These are phyloP conservation scores for Leishmania mexicana DNA, from an alignment of 208 protist genomes.

Conservation along the genomic window DNA sequence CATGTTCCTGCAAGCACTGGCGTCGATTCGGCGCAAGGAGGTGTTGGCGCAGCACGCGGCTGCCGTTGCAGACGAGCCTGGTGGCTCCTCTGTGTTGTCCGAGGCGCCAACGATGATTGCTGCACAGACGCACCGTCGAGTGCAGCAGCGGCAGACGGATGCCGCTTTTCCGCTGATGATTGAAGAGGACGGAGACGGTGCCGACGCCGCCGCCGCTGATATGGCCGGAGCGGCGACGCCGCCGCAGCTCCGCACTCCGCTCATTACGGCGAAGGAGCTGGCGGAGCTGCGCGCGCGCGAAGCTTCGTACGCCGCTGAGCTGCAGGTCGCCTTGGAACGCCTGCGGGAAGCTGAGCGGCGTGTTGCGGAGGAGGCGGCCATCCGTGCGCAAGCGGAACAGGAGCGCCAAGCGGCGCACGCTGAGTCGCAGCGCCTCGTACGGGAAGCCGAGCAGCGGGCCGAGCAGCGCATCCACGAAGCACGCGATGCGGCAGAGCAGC, in stretches of 20 bases:
- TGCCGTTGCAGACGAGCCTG: neutral
- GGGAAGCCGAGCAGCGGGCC: conserved; percentile 48
- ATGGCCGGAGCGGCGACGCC: neutral
- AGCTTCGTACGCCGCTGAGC: conserved; percentile 35
- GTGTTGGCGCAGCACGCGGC: conserved; percentile 10
- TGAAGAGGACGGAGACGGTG: neutral
- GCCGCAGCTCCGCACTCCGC: conserved; percentile 7
- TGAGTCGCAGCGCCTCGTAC: conserved; percentile 38
- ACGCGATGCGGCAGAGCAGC: conserved; percentile 40
- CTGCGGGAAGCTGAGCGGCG: conserved; percentile 63
- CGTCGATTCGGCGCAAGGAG: conserved; percentile 12
- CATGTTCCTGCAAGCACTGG: conserved; percentile 19
- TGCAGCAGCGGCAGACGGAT: neutral
- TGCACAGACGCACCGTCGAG: neutral
- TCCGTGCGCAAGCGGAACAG: conserved; percentile 34
- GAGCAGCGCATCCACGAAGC: conserved; percentile 54
- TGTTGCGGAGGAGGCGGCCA: conserved; percentile 47
- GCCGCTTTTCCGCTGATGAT: neutral
- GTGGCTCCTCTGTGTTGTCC: neutral
- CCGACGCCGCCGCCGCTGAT: neutral
- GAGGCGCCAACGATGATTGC: conserved; percentile 12
- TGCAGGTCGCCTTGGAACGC: conserved; percentile 48
- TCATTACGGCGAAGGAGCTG: conserved; percentile 29
- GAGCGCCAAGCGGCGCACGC: conserved; percentile 28
- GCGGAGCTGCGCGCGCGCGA: conserved; percentile 36